Percentiles rank a stretch among this genome's conserved stretches.
These are phyloP conservation scores for Paecilomyces sp. DNA, from an alignment of 2,329 filamentous ascomycete species.

Conservation along the genomic window DNA sequence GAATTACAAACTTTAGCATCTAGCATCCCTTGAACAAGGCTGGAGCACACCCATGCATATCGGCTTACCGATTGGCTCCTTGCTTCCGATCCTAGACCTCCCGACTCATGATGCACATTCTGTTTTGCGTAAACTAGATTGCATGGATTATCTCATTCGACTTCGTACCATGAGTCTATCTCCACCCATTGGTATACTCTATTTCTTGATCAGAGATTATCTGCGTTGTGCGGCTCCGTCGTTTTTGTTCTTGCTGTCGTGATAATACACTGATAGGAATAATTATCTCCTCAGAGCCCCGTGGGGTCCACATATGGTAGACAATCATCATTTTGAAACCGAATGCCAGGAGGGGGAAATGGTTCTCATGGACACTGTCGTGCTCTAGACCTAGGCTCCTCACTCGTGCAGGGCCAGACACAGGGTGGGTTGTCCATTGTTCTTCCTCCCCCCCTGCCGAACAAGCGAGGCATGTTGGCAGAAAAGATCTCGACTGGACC, in stretches of 20 bases:
- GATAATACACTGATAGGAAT: background rate
- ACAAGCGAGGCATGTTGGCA: background rate
- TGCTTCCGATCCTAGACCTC: background rate
- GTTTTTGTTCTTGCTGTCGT: background rate
- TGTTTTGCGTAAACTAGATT: background rate
- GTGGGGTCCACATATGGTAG: background rate
- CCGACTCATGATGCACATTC: background rate
- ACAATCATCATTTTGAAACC: too few relatives aligned
- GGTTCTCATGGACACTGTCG: too few relatives aligned
- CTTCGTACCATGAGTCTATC: background rate
- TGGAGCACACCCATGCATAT: background rate
- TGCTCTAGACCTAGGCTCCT: too few relatives aligned
- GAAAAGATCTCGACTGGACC: background rate
- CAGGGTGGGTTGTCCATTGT: background rate
- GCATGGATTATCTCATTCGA: too few relatives aligned
- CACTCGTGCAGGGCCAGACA: too few relatives aligned
- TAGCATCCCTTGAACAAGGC: background rate
- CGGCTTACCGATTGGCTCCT: background rate
- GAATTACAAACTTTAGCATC: background rate
- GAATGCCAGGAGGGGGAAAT: too few relatives aligned
- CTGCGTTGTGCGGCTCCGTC: background rate
- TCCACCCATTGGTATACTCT: background rate
- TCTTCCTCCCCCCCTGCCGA: background rate
- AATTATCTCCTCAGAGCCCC: background rate
- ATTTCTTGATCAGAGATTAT: background rate